phyloP scores from a whole-genome alignment of 2,329 filamentous ascomycete genomes.

The Microcera coccophila region DNA sequence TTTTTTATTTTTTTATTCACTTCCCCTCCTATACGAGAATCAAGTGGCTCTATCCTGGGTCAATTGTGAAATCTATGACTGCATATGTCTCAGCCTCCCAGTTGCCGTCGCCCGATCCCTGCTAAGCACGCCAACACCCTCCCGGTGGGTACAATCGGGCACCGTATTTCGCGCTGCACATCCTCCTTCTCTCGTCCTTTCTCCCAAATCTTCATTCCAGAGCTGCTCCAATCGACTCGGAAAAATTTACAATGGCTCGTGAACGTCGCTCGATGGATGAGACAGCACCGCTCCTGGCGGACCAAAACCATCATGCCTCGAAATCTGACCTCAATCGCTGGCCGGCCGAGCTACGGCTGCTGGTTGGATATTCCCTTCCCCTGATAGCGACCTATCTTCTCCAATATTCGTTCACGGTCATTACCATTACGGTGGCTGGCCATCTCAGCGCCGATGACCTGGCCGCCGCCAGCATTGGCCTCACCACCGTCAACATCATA shows the following conservation, averaged over 20 bases:
- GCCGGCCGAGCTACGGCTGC: conserved; percentile 15
- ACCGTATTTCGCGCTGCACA: too few species aligned
- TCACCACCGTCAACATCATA: conserved; percentile 52
- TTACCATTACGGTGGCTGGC: conserved; percentile 50
- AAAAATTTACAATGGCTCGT: conserved; percentile 11
- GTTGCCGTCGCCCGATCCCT: too few species aligned
- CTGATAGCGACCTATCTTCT: conserved; percentile 51
- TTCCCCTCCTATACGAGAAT: too few species aligned
- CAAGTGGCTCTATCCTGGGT: too few species aligned
- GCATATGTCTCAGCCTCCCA: too few species aligned
- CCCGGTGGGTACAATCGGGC: too few species aligned
- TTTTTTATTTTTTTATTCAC: too few species aligned
- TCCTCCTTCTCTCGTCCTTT: too few species aligned
- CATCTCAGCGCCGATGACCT: conserved; percentile 50
- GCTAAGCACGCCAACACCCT: too few species aligned
- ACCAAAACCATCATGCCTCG: background rate
- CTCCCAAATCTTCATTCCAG: too few species aligned
- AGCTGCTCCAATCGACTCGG: too few species aligned
- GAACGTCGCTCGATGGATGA: conserved; percentile 5
- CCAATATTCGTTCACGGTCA: conserved; percentile 50
- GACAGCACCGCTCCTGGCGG: conserved; percentile 13
- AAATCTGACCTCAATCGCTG: background rate
- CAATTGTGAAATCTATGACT: too few species aligned
- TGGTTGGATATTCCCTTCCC: conserved; percentile 36
- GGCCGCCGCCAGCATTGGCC: conserved; percentile 48